These are phyloP conservation scores for Coccomyxa subellipsoidea DNA, from an alignment of 163 green algal genomes.

Conservation along the genomic window DNA sequence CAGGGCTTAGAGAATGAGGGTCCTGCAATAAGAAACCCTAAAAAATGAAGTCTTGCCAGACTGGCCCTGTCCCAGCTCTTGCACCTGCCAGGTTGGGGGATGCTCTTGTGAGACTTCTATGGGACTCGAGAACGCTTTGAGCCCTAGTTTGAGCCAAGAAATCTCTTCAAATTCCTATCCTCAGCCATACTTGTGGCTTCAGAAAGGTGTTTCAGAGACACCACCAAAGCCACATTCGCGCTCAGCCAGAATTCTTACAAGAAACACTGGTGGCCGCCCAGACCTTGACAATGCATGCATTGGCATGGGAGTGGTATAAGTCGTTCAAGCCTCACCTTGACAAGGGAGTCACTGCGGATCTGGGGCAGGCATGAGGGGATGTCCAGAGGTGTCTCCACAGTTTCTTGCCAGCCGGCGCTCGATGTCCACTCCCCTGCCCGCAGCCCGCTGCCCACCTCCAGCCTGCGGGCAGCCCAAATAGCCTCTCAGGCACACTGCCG, in stretches of 20 bases:
- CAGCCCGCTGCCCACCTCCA: slow-evolving; percentile 2
- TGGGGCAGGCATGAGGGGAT: neutral
- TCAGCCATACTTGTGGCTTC: too few relatives aligned
- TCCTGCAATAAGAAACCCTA: neutral
- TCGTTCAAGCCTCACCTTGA: neutral
- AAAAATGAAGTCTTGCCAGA: neutral
- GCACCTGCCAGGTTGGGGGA: neutral
- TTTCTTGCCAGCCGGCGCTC: neutral
- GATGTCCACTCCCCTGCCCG: slow-evolving; percentile 3
- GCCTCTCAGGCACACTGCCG: too few relatives aligned
- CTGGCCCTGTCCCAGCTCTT: neutral
- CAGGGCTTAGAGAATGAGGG: neutral
- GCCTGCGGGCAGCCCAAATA: neutral
- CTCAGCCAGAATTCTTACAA: too few relatives aligned
- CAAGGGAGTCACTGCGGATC: neutral
- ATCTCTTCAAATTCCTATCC: too few relatives aligned
- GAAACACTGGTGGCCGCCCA: too few relatives aligned
- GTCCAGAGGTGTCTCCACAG: neutral
- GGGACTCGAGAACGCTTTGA: too few relatives aligned
- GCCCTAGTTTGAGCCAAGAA: too few relatives aligned
- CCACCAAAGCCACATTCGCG: too few relatives aligned
- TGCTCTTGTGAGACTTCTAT: too few relatives aligned
- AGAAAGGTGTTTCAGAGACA: too few relatives aligned
- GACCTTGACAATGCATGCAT: neutral
- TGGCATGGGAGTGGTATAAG: neutral